Evolutionary conservation across 2,329 filamentous ascomycete species (phyloP).

Genomic region (Colletotrichum tamarilloi): DNA sequence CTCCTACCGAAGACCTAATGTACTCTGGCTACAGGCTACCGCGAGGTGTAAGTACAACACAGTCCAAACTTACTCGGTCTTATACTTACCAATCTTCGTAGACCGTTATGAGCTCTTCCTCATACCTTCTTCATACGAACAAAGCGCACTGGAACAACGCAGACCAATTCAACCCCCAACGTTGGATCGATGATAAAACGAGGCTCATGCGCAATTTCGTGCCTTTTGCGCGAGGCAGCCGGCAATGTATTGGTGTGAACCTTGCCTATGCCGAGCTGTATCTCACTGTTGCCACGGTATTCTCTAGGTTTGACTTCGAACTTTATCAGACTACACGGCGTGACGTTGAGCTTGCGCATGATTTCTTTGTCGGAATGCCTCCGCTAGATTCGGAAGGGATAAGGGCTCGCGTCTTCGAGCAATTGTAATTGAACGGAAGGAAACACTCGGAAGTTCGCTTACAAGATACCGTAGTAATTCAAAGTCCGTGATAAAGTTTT

Average conservation of each 20-base stretch:
- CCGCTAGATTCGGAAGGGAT: too few relatives aligned
- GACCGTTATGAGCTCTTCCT: too few relatives aligned
- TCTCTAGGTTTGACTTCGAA: conserved; percentile 33
- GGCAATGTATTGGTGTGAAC: conserved; percentile 38
- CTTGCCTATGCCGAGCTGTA: conserved; percentile 35
- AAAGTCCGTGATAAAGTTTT: too few relatives aligned
- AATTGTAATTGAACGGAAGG: too few relatives aligned
- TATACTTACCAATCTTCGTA: too few relatives aligned
- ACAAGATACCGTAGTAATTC: too few relatives aligned
- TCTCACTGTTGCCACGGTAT: conserved; percentile 14
- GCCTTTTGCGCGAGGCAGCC: conserved; percentile 37
- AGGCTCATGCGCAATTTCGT: conserved; percentile 33
- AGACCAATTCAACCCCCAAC: conserved; percentile 39
- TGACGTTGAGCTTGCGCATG: conserved; percentile 36
- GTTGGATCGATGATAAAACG: conserved; percentile 41
- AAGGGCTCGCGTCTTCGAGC: too few relatives aligned
- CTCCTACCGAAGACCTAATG: conserved; percentile 15
- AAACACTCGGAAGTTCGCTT: too few relatives aligned
- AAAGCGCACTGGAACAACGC: too few relatives aligned
- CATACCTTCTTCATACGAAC: too few relatives aligned
- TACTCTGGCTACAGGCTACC: conserved; percentile 30
- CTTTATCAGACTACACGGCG: conserved; percentile 29
- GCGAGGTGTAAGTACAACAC: conserved; percentile 22
- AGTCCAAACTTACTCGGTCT: background rate
- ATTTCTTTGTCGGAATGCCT: conserved; percentile 12